Evolutionary conservation across 2,329 filamentous ascomycete genomes (phyloP).

Genomic region (Pezicula neosporulosa): DNA sequence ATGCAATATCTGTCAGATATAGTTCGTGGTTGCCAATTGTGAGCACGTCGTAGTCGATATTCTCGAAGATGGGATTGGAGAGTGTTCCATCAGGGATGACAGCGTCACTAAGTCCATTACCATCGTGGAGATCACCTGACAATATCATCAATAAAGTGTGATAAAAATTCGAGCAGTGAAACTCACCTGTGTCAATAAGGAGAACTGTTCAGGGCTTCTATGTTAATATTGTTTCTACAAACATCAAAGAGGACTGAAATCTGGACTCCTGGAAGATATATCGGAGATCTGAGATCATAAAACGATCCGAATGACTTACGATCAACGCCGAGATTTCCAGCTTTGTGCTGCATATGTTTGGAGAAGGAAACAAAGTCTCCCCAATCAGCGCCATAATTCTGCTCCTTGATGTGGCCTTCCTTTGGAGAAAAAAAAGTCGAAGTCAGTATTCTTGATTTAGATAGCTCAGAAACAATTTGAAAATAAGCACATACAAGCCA

Average conservation of each 20-base stretch:
- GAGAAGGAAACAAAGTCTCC: conserved; percentile 95
- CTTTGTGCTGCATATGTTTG: conserved; percentile 71
- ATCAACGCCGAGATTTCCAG: conserved; percentile 75
- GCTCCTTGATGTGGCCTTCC: conserved; percentile 87
- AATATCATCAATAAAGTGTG: not conserved
- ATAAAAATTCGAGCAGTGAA: not conserved
- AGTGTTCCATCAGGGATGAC: conserved; percentile 85
- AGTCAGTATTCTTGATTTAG: too few species aligned
- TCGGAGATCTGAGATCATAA: not conserved
- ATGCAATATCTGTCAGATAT: conserved; percentile 72
- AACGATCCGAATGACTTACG: conserved; percentile 11
- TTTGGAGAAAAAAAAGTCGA: conserved; percentile 29
- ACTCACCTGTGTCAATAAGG: conserved; percentile 74
- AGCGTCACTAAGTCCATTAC: conserved; percentile 88
- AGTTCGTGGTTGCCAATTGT: conserved; percentile 92
- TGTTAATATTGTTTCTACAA: too few species aligned
- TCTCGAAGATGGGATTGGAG: conserved; percentile 78
- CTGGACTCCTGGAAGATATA: too few species aligned
- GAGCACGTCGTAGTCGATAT: conserved; percentile 78
- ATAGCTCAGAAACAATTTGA: conserved; percentile 50
- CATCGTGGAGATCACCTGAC: conserved; percentile 71
- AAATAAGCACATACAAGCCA: too few species aligned
- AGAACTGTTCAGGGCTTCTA: conserved; percentile 33
- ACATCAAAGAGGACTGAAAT: too few species aligned
- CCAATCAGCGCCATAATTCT: conserved; percentile 91